Evolutionary conservation across 768 basidiomycete genomes (phyloP).

Genomic region (Amanita polypyramis): DNA sequence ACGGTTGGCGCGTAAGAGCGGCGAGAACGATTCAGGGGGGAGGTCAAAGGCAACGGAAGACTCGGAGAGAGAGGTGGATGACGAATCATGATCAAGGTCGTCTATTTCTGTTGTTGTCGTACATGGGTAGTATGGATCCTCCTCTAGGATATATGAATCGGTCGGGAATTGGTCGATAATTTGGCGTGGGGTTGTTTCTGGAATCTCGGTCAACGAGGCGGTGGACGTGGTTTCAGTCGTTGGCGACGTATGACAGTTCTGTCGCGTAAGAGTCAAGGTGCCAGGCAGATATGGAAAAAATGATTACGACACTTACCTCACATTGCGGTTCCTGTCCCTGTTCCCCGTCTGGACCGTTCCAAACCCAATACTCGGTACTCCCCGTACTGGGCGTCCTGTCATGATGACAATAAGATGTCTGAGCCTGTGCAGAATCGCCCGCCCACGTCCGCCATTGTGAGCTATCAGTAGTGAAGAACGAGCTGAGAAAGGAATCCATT

Average conservation of each 20-base stretch:
- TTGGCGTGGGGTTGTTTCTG: background rate
- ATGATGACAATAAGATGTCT: conserved; percentile 2
- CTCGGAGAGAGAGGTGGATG: background rate
- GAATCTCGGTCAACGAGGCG: background rate
- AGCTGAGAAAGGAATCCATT: no score
- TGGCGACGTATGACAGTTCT: background rate
- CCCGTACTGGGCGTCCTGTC: background rate
- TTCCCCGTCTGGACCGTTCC: background rate
- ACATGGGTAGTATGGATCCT: background rate
- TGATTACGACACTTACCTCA: background rate
- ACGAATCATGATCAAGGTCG: background rate
- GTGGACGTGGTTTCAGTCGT: background rate
- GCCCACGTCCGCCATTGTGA: background rate
- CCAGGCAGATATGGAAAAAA: no score
- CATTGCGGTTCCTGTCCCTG: background rate
- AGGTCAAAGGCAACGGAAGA: background rate
- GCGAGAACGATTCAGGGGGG: background rate
- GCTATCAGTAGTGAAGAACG: no score
- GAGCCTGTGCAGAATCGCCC: no score
- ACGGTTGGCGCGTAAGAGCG: background rate
- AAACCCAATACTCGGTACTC: conserved; percentile 6
- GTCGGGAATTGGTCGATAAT: background rate
- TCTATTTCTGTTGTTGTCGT: background rate
- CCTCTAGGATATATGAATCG: no score
- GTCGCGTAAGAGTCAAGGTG: background rate